phyloP scores from a whole-genome alignment of 306 rosid genomes.

The Lupinus albus region DNA sequence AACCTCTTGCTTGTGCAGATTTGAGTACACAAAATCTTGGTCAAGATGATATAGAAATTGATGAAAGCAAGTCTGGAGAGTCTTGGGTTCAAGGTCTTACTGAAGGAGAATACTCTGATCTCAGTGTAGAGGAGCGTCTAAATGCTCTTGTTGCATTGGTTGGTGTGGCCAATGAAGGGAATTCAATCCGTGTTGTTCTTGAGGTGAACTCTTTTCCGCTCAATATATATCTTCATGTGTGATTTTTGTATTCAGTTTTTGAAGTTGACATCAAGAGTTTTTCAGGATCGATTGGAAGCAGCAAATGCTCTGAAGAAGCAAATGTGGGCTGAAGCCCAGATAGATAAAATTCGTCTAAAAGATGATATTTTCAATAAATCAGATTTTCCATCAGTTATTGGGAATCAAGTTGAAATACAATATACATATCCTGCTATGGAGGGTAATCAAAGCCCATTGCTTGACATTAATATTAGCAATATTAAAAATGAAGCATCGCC shows the following conservation, averaged over 20 bases:
- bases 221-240: conserved; percentile 3
- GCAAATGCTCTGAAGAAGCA: conserved; percentile 98
- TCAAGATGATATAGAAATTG: conserved; percentile 90
- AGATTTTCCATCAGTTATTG: conserved; percentile 63
- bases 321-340: conserved; percentile 99
- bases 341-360: conserved; percentile 84
- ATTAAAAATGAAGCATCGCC: conserved; percentile 65
- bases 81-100: conserved; percentile 97
- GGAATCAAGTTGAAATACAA: conserved; percentile 65
- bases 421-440: conserved; percentile 57
- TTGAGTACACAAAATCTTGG: conserved; percentile 47
- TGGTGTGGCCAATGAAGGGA: conserved; percentile 97
- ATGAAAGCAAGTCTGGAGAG: conserved; percentile 93
- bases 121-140: conserved; percentile 93
- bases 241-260: conserved; percentile 19
- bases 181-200: conserved; percentile 85
- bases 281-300: conserved; percentile 96
- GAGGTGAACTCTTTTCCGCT: conserved; percentile 61
- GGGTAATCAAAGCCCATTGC: conserved; percentile 82
- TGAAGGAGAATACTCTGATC: conserved; percentile 93
- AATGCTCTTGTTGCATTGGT: conserved; percentile 81
- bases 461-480: conserved; percentile 53
- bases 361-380: conserved; percentile 66
- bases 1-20: conserved; percentile 49
- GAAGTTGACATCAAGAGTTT: conserved; percentile 43